Percentiles rank a stretch among this genome's conserved stretches.
Evolutionary conservation across 495 filamentous ascomycete species (phyloP).

Genomic region (Umbilicaria muhlenbergii): DNA sequence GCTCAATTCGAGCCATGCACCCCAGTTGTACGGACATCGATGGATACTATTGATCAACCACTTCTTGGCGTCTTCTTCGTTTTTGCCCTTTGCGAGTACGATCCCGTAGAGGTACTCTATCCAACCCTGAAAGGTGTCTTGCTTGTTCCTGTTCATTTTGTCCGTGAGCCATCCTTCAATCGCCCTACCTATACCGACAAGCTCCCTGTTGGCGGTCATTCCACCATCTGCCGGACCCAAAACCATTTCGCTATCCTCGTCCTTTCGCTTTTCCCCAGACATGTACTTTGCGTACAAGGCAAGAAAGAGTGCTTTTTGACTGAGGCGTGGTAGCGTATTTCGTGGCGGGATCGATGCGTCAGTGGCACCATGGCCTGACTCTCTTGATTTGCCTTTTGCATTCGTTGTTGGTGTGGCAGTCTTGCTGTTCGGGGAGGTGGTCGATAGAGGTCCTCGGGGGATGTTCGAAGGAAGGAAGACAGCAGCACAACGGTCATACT

Average conservation of each 20-base stretch:
- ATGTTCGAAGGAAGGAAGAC: constrained; percentile 68
- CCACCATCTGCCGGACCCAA: constrained; percentile 84
- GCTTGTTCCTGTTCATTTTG: constrained; percentile 37
- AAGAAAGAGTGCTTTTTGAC: constrained; percentile 85
- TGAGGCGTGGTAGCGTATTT: constrained; percentile 40
- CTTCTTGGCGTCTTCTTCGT: constrained; percentile 63
- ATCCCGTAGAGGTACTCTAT: constrained; percentile 93
- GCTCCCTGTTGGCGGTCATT: constrained; percentile 65
- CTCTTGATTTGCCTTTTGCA: constrained; percentile 37
- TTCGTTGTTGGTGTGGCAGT: constrained; percentile 25
- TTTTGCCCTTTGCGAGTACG: constrained; percentile 78
- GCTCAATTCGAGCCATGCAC: constrained; percentile 80
- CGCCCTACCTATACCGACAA: constrained; percentile 54
- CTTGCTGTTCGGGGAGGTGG: constrained; percentile 29
- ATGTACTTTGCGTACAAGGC: constrained; percentile 85
- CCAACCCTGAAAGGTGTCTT: constrained; percentile 69
- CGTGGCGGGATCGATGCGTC: constrained; percentile 16
- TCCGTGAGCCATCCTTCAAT: constrained; percentile 64
- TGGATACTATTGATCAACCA: constrained; percentile 78
- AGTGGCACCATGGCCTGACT: constrained; percentile 12
- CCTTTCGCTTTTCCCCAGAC: constrained; percentile 86
- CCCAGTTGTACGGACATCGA: constrained; percentile 86
- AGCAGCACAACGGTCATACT: constrained; percentile 86
- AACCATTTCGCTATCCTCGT: constrained; percentile 96
- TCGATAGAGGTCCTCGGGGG: constrained; percentile 42